Percentiles rank a stretch among this genome's conserved stretches.
Evolutionary conservation across 2,329 filamentous ascomycete species (phyloP).

Genomic region (Ophiostoma populinum): DNA sequence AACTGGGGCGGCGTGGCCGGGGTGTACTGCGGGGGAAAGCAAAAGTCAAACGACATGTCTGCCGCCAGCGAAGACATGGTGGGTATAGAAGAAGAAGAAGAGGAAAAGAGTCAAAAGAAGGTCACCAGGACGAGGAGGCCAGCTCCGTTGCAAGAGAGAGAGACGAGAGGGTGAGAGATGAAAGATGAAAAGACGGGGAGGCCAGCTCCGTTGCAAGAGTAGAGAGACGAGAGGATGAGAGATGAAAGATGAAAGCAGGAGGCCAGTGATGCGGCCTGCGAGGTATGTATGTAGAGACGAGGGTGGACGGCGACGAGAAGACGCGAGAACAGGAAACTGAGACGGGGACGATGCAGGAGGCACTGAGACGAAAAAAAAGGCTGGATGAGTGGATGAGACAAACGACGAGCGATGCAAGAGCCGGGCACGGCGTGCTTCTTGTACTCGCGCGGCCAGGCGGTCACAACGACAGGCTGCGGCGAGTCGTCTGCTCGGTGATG

Average conservation of each 20-base stretch:
- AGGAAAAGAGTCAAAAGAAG: not conserved
- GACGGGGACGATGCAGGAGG: not conserved
- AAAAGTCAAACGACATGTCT: conserved; percentile 45
- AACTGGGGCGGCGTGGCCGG: conserved; percentile 26
- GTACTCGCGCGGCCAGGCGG: conserved; percentile 8
- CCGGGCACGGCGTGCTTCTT: conserved; percentile 10
- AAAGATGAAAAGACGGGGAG: not conserved
- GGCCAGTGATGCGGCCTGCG: too few relatives aligned
- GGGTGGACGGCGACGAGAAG: too few relatives aligned
- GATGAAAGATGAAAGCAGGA: not conserved
- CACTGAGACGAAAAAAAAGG: conserved; percentile 2
- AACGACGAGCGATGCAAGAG: not conserved
- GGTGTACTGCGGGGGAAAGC: conserved; percentile 36
- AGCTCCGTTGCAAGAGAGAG: conserved; percentile 12
- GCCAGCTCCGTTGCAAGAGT: not conserved
- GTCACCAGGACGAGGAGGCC: conserved; percentile 11
- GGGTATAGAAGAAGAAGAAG: not conserved
- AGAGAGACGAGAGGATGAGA: not conserved
- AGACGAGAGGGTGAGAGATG: not conserved
- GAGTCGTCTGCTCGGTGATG: not conserved
- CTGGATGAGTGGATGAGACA: conserved; percentile 4
- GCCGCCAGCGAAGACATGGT: conserved; percentile 35
- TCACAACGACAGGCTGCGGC: conserved; percentile 10
- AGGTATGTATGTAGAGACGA: too few relatives aligned
- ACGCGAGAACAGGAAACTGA: not conserved